phyloP scores from a whole-genome alignment of 1,139 yeast genomes.

The Tardiomyces depauwii region DNA sequence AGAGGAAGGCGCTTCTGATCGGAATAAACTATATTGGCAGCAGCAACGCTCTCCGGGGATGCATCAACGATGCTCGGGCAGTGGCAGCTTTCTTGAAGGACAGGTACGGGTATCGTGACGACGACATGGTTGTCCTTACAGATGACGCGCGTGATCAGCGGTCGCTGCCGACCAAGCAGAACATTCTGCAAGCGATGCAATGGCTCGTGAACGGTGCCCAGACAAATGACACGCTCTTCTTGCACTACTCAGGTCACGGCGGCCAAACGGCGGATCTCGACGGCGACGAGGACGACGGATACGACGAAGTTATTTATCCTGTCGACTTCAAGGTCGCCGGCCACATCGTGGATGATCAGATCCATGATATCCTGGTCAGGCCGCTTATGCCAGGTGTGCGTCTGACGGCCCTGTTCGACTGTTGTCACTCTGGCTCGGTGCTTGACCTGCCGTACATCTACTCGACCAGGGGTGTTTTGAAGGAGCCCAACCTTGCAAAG shows the following conservation, averaged over 20 bases:
- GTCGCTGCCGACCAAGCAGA: slow-evolving; percentile 62
- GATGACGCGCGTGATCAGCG: slow-evolving; percentile 59
- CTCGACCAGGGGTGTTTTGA: slow-evolving; percentile 81
- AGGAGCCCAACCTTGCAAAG: slow-evolving; percentile 79
- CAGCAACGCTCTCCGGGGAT: slow-evolving; percentile 63
- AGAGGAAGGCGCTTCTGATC: slow-evolving; percentile 67
- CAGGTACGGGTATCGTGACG: slow-evolving; percentile 55
- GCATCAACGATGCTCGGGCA: slow-evolving; percentile 52
- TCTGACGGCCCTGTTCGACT: slow-evolving; percentile 80
- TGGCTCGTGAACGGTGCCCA: slow-evolving; percentile 80
- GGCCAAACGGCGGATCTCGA: slow-evolving; percentile 69
- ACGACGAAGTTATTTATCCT: slow-evolving; percentile 85
- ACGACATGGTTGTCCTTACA: slow-evolving; percentile 77
- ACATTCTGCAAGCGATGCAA: slow-evolving; percentile 77
- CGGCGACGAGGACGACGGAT: slow-evolving; percentile 89
- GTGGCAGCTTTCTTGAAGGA: slow-evolving; percentile 29
- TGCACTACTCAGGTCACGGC: slow-evolving; percentile 94
- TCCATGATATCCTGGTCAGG: slow-evolving; percentile 73
- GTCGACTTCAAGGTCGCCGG: slow-evolving; percentile 71
- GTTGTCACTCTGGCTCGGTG: slow-evolving; percentile 91
- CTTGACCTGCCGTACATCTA: slow-evolving; percentile 82
- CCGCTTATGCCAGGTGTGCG: slow-evolving; percentile 75
- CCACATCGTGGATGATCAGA: slow-evolving; percentile 69
- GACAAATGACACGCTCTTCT: slow-evolving; percentile 56
- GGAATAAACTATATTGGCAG: slow-evolving; percentile 84